phyloP scores from a whole-genome alignment of 257 asterid species.

The Ehretia macrophylla region DNA sequence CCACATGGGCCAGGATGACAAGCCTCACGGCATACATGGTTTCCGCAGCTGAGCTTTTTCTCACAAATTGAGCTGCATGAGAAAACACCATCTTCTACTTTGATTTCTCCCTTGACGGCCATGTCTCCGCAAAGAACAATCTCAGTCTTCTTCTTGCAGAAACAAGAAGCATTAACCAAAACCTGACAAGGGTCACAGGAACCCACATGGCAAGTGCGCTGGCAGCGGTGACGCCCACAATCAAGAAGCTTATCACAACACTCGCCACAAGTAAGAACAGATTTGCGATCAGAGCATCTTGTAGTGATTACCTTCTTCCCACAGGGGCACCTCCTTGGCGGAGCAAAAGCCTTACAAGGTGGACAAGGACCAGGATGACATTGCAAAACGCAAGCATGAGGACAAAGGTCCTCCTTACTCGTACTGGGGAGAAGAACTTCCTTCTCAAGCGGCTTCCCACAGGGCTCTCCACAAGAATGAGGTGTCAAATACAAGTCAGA shows the following conservation, averaged over 20 bases:
- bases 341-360: constrained; percentile 98
- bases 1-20: constrained; percentile 98
- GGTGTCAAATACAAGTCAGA: constrained; percentile 93
- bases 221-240: constrained; percentile 83
- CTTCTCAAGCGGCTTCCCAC: constrained; percentile 85
- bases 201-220: constrained; percentile 75
- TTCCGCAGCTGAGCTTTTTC: constrained; percentile 63
- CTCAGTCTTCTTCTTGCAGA: constrained; percentile 76
- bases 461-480: constrained; percentile 97
- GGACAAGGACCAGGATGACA: constrained; percentile 99
- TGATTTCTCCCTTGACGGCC: constrained; percentile 71
- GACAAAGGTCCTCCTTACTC: constrained; percentile 74
- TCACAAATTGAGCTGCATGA: constrained; percentile 67
- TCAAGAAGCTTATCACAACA: constrained; percentile 76
- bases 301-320: constrained; percentile 82
- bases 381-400: constrained; percentile 90
- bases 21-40: constrained; percentile 61
- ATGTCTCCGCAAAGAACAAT: constrained; percentile 73
- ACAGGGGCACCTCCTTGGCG: constrained; percentile 80
- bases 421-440: constrained; percentile 53
- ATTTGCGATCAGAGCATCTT: constrained; percentile 83
- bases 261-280: constrained; percentile 87
- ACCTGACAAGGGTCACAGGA: constrained; percentile 80
- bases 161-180: constrained; percentile 73
- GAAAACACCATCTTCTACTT: constrained; percentile 68